Evolutionary conservation across 495 filamentous ascomycete genomes (phyloP).

Genomic region (Bacidia gigantensis): DNA sequence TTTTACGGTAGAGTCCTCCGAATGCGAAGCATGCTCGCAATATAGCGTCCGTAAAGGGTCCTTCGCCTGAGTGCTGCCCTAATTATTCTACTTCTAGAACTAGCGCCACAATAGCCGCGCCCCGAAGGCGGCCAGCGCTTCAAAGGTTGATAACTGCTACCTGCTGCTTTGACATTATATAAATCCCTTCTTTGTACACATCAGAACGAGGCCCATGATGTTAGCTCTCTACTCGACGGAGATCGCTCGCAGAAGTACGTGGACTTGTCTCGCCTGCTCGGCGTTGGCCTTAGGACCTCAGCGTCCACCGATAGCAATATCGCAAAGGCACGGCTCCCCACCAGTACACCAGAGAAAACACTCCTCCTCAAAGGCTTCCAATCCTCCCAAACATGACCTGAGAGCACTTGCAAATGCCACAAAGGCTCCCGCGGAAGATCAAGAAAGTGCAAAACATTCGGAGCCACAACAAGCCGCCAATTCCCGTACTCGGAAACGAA

Average conservation of each 20-base stretch:
- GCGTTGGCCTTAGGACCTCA: slow-evolving; percentile 18
- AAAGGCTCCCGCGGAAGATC: slow-evolving; percentile 8
- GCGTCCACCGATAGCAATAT: slow-evolving; percentile 23
- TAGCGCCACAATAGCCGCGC: neutral
- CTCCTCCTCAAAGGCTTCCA: slow-evolving; percentile 35
- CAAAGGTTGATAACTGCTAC: too few relatives aligned
- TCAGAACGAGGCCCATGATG: slow-evolving; percentile 23
- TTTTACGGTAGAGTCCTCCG: too few relatives aligned
- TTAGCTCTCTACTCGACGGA: slow-evolving; percentile 37
- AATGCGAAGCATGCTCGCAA: too few relatives aligned
- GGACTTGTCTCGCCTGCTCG: slow-evolving; percentile 27
- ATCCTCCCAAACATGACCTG: slow-evolving; percentile 24
- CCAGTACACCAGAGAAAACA: slow-evolving; percentile 38
- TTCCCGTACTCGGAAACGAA: slow-evolving; percentile 10
- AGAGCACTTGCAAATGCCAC: slow-evolving; percentile 11
- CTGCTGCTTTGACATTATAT: too few relatives aligned
- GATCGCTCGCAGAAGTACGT: slow-evolving; percentile 31
- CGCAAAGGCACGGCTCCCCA: slow-evolving; percentile 23
- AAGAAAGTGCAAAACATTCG: neutral
- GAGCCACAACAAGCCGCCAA: slow-evolving; percentile 2
- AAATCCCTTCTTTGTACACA: too few relatives aligned
- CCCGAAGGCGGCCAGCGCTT: neutral
- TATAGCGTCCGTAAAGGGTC: too few relatives aligned
- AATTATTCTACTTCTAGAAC: too few relatives aligned
- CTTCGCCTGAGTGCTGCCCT: too few relatives aligned